phyloP scores from a whole-genome alignment of 192 early-diverging fungal genomes.

The Umbelopsis sp. region DNA sequence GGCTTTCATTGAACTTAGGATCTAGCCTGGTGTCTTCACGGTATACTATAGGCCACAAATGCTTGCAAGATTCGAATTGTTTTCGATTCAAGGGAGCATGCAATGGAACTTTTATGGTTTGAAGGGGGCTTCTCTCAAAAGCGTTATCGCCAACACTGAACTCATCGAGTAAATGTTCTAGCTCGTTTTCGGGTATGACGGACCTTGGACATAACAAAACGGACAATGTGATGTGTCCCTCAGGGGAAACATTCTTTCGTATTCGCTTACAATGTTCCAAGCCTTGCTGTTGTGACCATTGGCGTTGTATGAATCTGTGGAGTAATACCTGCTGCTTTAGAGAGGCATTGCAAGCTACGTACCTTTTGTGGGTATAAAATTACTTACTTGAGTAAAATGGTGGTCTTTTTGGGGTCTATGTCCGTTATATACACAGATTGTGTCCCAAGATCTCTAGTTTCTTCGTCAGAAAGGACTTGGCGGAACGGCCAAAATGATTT shows the following conservation, averaged over 20 bases:
- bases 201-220: constrained; percentile 41
- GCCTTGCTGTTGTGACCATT: constrained; percentile 39
- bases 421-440: constrained; percentile 27
- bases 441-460: constrained; percentile 41
- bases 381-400: constrained; percentile 30
- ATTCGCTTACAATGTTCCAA: constrained; percentile 53
- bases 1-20: constrained; percentile 43
- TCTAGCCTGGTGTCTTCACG: constrained; percentile 55
- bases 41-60: constrained; percentile 82
- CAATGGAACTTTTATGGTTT: constrained; percentile 51
- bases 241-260: constrained; percentile 24
- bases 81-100: constrained; percentile 63
- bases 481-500: constrained; percentile 34
- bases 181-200: constrained; percentile 23
- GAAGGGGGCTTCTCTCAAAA: neutral
- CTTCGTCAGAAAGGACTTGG: constrained; percentile 48
- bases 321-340: neutral
- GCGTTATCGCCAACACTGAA: constrained; percentile 15
- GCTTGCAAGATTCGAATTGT: constrained; percentile 81
- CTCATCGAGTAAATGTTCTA: constrained; percentile 32
- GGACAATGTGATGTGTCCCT: constrained; percentile 31
- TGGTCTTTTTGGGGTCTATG: constrained; percentile 32
- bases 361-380: no score
- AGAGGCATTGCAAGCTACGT: neutral
- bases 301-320: constrained; percentile 49